phyloP scores from a whole-genome alignment of 2,329 filamentous ascomycete genomes.

The Leptosphaerulina australis region DNA sequence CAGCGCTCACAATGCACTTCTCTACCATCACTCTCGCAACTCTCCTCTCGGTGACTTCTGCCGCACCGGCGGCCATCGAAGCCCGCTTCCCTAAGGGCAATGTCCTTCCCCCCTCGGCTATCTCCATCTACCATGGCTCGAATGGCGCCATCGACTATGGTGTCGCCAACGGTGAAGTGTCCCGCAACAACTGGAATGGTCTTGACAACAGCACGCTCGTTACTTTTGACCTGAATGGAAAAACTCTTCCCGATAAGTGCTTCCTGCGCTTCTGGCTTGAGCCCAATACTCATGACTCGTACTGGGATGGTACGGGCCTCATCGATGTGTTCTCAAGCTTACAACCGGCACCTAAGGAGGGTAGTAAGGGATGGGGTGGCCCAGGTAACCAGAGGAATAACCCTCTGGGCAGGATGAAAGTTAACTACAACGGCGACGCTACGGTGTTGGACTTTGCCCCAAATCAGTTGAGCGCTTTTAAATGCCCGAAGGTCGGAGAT shows the following conservation, averaged over 20 bases:
- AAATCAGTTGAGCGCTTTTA: constrained; percentile 7
- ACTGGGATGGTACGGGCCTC: constrained; percentile 4
- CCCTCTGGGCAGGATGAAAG: constrained; percentile 11
- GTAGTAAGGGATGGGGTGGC: constrained; percentile 14
- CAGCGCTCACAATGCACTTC: constrained; percentile 16
- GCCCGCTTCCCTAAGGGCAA: constrained; percentile 12
- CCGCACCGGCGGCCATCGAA: constrained; percentile 7
- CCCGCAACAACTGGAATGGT: constrained; percentile 12
- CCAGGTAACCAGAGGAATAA: constrained; percentile 22
- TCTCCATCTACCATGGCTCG: constrained; percentile 16
- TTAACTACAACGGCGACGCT: constrained; percentile 5
- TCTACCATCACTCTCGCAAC: constrained; percentile 10
- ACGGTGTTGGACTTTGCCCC: constrained; percentile 4
- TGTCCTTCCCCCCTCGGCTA: constrained; percentile 12
- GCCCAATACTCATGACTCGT: constrained; percentile 2
- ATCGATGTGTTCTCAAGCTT: constrained; percentile 21
- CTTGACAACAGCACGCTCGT: constrained; percentile 22
- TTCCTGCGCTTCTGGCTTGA: constrained; percentile 21
- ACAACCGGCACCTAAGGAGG: constrained; percentile 12
- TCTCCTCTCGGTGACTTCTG: constrained; percentile 16
- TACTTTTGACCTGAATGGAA: constrained; percentile 17
- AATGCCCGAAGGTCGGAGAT: constrained; percentile 13
- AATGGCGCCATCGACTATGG: constrained; percentile 21
- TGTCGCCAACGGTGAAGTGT: constrained; percentile 13
- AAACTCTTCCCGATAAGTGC: constrained; percentile 9